A percentile compares a stretch with the other conserved stretches of the same genome.
Evolutionary conservation across 1,139 yeast genomes (phyloP).

Genomic region (Kodamaea sp.): DNA sequence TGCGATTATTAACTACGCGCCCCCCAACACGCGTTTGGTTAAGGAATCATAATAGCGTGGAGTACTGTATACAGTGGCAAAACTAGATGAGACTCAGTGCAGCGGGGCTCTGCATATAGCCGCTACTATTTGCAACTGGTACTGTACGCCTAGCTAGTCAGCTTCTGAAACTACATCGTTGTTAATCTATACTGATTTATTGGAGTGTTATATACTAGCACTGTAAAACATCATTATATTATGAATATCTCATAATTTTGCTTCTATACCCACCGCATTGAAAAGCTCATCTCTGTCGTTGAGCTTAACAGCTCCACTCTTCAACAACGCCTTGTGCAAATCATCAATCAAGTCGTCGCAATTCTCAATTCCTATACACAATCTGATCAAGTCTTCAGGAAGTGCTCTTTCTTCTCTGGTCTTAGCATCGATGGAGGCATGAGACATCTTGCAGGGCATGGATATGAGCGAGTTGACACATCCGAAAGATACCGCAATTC

Average conservation of each 20-base stretch:
- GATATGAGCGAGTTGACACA: slow-evolving; percentile 90
- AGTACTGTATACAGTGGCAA: not conserved
- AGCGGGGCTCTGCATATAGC: no score
- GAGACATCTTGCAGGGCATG: slow-evolving; percentile 94
- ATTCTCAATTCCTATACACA: slow-evolving; percentile 86
- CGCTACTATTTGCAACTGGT: no score
- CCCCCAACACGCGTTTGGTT: no score
- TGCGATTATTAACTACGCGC: no score
- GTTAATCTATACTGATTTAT: no score
- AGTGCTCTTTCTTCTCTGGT: slow-evolving; percentile 83
- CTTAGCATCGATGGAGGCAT: slow-evolving; percentile 90
- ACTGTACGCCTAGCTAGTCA: no score
- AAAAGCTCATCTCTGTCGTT: slow-evolving; percentile 46
- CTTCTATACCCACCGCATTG: slow-evolving; percentile 43
- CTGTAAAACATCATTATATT: no score
- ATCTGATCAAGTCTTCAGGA: slow-evolving; percentile 87
- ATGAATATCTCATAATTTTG: slow-evolving; percentile 44
- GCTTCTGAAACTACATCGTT: no score
- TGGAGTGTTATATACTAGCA: no score
- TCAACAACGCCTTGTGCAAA: slow-evolving; percentile 65
- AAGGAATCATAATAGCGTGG: no score
- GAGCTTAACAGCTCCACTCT: slow-evolving; percentile 60
- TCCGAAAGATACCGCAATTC: slow-evolving; percentile 92
- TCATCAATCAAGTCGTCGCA: slow-evolving; percentile 69
- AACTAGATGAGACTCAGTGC: not conserved